A percentile compares a stretch with the other conserved stretches of the same genome.
phyloP scores from a whole-genome alignment of 495 filamentous ascomycete genomes.

The Lepraria neglecta region DNA sequence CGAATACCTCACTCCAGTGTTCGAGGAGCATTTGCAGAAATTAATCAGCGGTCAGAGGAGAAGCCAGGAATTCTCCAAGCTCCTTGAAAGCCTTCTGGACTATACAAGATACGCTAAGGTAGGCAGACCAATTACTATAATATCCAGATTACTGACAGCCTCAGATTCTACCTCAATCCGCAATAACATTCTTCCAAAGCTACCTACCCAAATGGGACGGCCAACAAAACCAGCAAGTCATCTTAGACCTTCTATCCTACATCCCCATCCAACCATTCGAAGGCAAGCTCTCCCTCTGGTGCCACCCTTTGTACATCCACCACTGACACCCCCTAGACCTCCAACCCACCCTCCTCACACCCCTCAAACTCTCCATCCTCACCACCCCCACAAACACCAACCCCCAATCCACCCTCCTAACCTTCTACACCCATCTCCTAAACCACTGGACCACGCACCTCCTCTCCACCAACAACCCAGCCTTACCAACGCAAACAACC shows the following conservation, averaged over 20 bases:
- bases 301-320: background rate
- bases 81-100: constrained; percentile 51
- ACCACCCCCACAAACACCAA: constrained; percentile 35
- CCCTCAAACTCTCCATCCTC: constrained; percentile 54
- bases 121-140: constrained; percentile 22
- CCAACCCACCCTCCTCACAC: constrained; percentile 43
- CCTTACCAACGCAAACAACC: constrained; percentile 11
- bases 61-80: constrained; percentile 33
- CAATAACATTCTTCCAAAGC: constrained; percentile 54
- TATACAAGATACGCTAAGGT: constrained; percentile 64
- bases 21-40: constrained; percentile 51
- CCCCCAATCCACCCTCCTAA: constrained; percentile 52
- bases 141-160: constrained; percentile 17
- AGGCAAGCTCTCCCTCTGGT: constrained; percentile 32
- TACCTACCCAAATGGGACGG: constrained; percentile 69
- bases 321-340: constrained; percentile 39
- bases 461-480: constrained; percentile 22
- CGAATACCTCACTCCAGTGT: constrained; percentile 59
- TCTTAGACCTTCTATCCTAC: constrained; percentile 62
- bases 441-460: constrained; percentile 57
- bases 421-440: constrained; percentile 66
- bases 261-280: constrained; percentile 55
- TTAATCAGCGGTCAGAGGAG: constrained; percentile 45
- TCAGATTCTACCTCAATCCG: constrained; percentile 55
- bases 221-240: constrained; percentile 45